These are phyloP conservation scores for Rhodotorula sp. DNA, from an alignment of 1,284 basidiomycete genomes.

Conservation along the genomic window DNA sequence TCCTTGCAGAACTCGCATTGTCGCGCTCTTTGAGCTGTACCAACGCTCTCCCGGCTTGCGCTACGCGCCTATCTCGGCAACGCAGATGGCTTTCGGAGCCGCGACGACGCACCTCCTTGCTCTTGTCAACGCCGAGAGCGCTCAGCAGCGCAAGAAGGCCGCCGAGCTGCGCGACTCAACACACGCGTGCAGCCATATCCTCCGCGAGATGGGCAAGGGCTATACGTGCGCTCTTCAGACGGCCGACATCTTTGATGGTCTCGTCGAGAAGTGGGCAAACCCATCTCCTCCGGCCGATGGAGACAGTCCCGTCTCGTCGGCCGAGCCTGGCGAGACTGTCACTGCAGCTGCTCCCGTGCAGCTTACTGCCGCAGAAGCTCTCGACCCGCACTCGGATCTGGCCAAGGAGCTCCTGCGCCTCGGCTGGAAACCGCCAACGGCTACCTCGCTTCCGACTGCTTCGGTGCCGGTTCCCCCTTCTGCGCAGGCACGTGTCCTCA, in stretches of 20 bases:
- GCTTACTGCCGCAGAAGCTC: not conserved
- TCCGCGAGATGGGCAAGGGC: constrained; percentile 21
- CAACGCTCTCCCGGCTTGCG: constrained; percentile 61
- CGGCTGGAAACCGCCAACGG: constrained; percentile 21
- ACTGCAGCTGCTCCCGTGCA: too few relatives aligned
- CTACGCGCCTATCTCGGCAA: constrained; percentile 63
- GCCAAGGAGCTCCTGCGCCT: constrained; percentile 5
- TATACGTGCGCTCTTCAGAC: constrained; percentile 13
- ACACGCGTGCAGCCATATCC: not conserved
- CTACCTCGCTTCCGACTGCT: not conserved
- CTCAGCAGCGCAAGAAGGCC: constrained; percentile 1
- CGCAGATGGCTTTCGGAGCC: constrained; percentile 66
- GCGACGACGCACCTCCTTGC: constrained; percentile 65
- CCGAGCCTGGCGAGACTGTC: not conserved
- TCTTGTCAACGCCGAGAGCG: constrained; percentile 51
- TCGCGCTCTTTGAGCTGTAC: constrained; percentile 57
- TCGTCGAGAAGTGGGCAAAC: constrained; percentile 19
- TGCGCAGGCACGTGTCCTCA: too few relatives aligned
- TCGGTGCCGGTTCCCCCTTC: too few relatives aligned
- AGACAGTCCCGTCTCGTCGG: too few relatives aligned
- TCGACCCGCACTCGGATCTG: constrained; percentile 19
- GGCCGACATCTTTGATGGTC: constrained; percentile 17
- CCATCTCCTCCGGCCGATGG: not conserved
- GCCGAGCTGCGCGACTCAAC: constrained; percentile 10
- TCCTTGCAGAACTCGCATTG: constrained; percentile 56